These are phyloP conservation scores for Thelephora terrestris DNA, from an alignment of 1,284 basidiomycete genomes.

Conservation along the genomic window DNA sequence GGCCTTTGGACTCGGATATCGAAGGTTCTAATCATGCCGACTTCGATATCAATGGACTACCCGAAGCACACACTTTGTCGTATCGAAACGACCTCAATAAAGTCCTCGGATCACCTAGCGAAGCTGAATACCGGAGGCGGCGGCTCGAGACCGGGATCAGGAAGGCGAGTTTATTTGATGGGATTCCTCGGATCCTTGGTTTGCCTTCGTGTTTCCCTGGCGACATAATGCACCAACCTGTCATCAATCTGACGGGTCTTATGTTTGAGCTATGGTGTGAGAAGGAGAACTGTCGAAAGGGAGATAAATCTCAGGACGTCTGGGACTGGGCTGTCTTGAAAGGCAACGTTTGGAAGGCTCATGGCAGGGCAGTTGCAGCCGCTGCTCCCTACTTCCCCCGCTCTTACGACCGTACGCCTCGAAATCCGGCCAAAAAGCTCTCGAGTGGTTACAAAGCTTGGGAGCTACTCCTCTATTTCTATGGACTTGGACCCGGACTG, in stretches of 20 bases:
- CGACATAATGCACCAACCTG: slow-evolving; percentile 23
- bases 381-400: slow-evolving; percentile 15
- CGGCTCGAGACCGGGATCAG: slow-evolving; percentile 14
- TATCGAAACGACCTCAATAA: too few relatives aligned
- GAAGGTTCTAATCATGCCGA: slow-evolving; percentile 12
- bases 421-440: slow-evolving; percentile 22
- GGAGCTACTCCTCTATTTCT: slow-evolving; percentile 18
- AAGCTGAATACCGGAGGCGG: slow-evolving; percentile 4
- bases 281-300: too few relatives aligned
- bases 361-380: slow-evolving; percentile 18
- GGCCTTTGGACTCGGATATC: slow-evolving; percentile 1
- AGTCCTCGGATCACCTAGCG: slow-evolving; percentile 4
- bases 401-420: slow-evolving; percentile 20
- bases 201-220: too few relatives aligned
- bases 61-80: too few relatives aligned
- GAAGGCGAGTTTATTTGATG: slow-evolving; percentile 14
- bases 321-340: slow-evolving; percentile 29
- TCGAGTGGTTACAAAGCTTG: slow-evolving; percentile 22
- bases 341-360: slow-evolving; percentile 23
- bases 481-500: too few relatives aligned
- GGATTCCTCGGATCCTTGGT: slow-evolving; percentile 5
- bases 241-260: slow-evolving; percentile 22
- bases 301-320: slow-evolving; percentile 3
- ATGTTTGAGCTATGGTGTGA: slow-evolving; percentile 16
- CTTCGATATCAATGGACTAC: slow-evolving; percentile 11